phyloP scores from a whole-genome alignment of 805 yeast genomes.

The Danielozyma ontarioensis region DNA sequence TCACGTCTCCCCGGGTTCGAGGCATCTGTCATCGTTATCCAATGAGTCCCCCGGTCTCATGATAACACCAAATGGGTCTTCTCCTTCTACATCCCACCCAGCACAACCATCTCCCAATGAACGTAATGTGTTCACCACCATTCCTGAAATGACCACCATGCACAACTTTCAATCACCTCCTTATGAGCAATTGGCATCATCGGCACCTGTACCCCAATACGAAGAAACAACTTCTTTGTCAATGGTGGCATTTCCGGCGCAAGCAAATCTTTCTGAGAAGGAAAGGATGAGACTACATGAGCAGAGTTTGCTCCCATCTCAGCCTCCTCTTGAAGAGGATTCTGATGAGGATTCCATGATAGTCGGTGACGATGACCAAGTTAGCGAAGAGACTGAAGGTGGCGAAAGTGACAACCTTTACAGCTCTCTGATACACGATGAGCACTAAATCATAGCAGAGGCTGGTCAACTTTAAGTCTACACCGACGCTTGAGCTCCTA shows the following conservation, averaged over 20 bases:
- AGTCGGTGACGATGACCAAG: too few relatives aligned
- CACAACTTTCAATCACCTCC: constrained; percentile 25
- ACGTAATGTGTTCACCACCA: constrained; percentile 2
- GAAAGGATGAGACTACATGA: constrained; percentile 51
- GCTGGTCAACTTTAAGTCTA: too few relatives aligned
- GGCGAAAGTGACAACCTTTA: too few relatives aligned
- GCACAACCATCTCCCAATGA: neutral
- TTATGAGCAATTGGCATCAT: constrained; percentile 3
- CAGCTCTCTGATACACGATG: too few relatives aligned
- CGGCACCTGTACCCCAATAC: constrained; percentile 17
- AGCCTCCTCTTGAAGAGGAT: constrained; percentile 24
- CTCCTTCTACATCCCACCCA: neutral
- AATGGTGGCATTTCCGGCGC: constrained; percentile 7
- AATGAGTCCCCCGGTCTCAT: constrained; percentile 1
- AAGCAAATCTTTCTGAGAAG: constrained; percentile 46
- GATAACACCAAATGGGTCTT: too few relatives aligned
- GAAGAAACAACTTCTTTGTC: constrained; percentile 12
- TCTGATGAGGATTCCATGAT: constrained; percentile 15
- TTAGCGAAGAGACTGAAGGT: too few relatives aligned
- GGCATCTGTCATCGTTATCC: neutral
- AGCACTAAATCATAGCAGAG: too few relatives aligned
- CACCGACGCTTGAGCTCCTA: too few relatives aligned
- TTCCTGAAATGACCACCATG: constrained; percentile 13
- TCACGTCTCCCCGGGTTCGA: constrained; percentile 1
- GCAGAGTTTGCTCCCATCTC: constrained; percentile 60